Evolutionary conservation across 2,329 filamentous ascomycete species (phyloP).

Genomic region (Didymella pinodella): DNA sequence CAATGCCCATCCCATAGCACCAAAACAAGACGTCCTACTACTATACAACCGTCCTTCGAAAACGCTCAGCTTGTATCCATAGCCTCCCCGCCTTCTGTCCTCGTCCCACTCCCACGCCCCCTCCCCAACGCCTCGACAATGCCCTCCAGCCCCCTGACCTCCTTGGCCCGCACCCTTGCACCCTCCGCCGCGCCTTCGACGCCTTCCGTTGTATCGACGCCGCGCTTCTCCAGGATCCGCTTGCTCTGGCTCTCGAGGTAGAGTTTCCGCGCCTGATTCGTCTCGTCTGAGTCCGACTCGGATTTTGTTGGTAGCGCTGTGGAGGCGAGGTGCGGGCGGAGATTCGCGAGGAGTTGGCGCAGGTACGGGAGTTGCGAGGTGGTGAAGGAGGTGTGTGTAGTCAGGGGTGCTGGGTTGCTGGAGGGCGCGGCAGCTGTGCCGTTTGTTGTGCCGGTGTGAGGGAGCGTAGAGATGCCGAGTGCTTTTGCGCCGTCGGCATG

Average conservation of each 20-base stretch:
- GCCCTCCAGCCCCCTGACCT: slow-evolving; percentile 44
- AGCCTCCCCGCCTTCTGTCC: slow-evolving; percentile 24
- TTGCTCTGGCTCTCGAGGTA: slow-evolving; percentile 85
- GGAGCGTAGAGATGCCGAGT: neutral
- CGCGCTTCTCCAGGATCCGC: slow-evolving; percentile 77
- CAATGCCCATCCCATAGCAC: neutral
- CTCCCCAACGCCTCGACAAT: slow-evolving; percentile 31
- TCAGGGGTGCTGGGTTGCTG: slow-evolving; percentile 54
- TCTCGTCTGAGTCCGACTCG: slow-evolving; percentile 49
- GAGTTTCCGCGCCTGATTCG: slow-evolving; percentile 73
- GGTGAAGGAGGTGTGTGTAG: slow-evolving; percentile 78
- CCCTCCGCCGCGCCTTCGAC: slow-evolving; percentile 44
- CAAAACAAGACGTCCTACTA: neutral
- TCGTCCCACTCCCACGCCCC: neutral
- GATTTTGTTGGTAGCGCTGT: slow-evolving; percentile 37
- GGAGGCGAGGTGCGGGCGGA: slow-evolving; percentile 69
- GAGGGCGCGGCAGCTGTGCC: slow-evolving; percentile 31
- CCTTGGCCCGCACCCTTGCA: slow-evolving; percentile 34
- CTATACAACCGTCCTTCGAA: neutral
- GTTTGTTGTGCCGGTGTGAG: no score
- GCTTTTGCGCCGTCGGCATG: slow-evolving; percentile 40
- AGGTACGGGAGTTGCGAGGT: slow-evolving; percentile 84
- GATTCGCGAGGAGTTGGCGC: slow-evolving; percentile 70
- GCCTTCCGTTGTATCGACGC: slow-evolving; percentile 63
- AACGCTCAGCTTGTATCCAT: slow-evolving; percentile 36